Base-by-base conservation (phyloP, 164 flowering plant genomes). In the Akebia trifoliata region DNA sequence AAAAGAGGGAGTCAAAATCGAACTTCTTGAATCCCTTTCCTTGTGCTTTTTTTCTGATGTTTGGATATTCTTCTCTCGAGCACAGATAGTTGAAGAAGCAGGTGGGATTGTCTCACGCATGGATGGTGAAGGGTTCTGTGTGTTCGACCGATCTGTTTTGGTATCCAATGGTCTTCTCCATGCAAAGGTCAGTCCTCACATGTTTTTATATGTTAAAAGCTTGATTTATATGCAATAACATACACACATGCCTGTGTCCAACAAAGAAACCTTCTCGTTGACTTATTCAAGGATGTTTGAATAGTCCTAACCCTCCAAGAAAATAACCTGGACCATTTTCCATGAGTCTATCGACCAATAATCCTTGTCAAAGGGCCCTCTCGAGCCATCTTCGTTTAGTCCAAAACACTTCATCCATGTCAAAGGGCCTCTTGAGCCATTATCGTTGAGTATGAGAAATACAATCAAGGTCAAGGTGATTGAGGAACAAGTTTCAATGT, bases 11-110 rank as follows among this genome's bases (percentile, higher is more conserved):
- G n/a, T n/a, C n/a, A n/a, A n/a, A n/a, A n/a, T n/a, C n/a, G n/a
- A n/a, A n/a, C n/a, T n/a, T n/a, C n/a, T n/a, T n/a, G n/a, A n/a
- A n/a, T n/a, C 39, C 9, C 15, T 52, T 52, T 52, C 24, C 21
- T 32, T 52, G 7, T n/a, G n/a, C n/a, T n/a, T 11, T 28, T 34
- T 52, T 7, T 36, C 8, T 40, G 3, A 20, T 8, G 3, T 35
- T 61, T 57, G 42, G 2, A 12, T 28, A 38, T 30, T 50, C 26
- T 50, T 29, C 54, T 40, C 57, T 57, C 28, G 17, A 42, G 63
- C 78, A 37, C 56, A 91, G 98, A 84, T 91, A 35, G 98, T 91
- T 76, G 98, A 91, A 81, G 98, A 91, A 70, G 98, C 95, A 62
- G 96, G 96, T 56, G 98, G 98, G 30, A 32, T 79, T 32, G 95